Base-by-base conservation (phyloP, 306 rosid species). In the Malus sylvestris region DNA sequence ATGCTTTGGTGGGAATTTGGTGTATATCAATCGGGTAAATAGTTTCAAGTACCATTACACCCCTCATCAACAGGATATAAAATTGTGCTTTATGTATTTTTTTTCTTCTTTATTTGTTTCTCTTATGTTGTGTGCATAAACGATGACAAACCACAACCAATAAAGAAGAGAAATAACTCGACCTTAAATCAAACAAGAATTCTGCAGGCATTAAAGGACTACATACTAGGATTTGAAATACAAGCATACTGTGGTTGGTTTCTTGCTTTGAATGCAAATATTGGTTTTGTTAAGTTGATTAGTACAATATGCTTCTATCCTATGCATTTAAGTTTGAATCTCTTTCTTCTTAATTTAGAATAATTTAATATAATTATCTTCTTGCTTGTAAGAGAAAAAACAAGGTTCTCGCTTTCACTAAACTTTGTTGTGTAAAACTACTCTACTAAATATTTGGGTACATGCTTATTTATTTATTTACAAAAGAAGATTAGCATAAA, bases 151-250 rank as follows among this genome's bases (percentile, higher is more conserved):
- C 8, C 68, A 15, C 49, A 33, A 13, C 35, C 13, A 61, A 61
- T 61, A 22, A 27, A 27, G 33, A 61, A 61, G 33, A 27, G 13
- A 12, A 30, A 30, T 9, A 30, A 63, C 40, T 35, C 0, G 32
- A 15, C 76, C 42, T 64, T 64, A 64, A 76, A 67, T 74, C 38
- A 71, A 35, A 35, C 9, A 35, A 35, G 9, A 35, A 63, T 66
- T 73, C 68, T 66, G 85, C 80, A 42, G 57, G 40, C n/a, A 63
- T 63, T 4, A 63, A 63, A 25, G 63, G 4, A 53, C 6, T 53
- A 53, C 10, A 58, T 58, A 58, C 62, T 3, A 58, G 9, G 29
- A 58, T n/a, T 58, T 22, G 1, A 25, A 58, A 58, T 58, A 20
- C n/a, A 16, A 19, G 58, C 58, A 70, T 81, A 20, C 27, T n/a